These are phyloP conservation scores for Alternaria infectoria DNA, from an alignment of 2,329 filamentous ascomycete genomes.

Conservation along the genomic window DNA sequence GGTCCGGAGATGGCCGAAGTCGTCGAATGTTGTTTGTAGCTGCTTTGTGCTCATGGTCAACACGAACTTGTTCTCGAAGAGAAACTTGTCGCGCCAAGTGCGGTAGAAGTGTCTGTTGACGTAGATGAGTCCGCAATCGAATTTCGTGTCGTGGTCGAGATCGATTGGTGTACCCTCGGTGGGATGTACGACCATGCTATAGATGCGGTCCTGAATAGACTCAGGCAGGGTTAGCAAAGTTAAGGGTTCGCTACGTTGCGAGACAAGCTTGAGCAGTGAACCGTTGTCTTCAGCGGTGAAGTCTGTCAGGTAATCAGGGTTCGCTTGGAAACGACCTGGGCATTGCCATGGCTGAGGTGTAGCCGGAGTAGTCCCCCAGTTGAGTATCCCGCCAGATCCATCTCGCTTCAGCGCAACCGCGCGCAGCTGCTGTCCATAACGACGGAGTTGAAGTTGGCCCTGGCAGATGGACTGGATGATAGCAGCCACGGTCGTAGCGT, in stretches of 20 bases:
- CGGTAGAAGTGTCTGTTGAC: background rate
- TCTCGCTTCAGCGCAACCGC: background rate
- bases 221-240: background rate
- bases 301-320: background rate
- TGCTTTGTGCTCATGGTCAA: background rate
- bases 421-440: background rate
- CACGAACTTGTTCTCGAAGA: background rate
- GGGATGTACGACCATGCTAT: background rate
- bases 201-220: background rate
- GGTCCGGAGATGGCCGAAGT: background rate
- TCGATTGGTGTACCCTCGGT: background rate
- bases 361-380: background rate
- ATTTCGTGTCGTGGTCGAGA: background rate
- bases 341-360: background rate
- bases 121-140: background rate
- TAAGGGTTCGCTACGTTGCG: background rate
- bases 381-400: background rate
- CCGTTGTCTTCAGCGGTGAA: background rate
- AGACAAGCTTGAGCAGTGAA: background rate
- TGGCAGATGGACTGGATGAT: background rate
- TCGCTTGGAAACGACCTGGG: background rate
- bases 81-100: background rate
- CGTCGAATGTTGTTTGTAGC: background rate
- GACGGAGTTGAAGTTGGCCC: background rate
- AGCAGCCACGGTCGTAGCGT: background rate